Conservation (phyloP, 2,329 filamentous ascomycete genomes). For the Penicillium sp. region DNA sequence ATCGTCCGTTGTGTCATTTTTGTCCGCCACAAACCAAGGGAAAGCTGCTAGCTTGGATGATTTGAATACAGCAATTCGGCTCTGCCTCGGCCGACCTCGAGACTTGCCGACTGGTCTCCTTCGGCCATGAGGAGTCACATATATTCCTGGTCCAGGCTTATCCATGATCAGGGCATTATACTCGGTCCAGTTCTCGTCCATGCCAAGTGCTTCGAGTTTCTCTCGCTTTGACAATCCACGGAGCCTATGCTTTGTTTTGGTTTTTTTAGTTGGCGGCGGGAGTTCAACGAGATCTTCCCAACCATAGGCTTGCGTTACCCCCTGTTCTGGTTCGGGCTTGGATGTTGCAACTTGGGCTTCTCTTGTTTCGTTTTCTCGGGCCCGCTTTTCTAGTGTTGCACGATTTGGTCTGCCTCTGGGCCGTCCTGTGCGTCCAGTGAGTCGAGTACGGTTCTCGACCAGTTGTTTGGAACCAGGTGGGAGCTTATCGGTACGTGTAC, state of each 20-base stretch:
- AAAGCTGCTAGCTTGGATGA: conserved; percentile 32
- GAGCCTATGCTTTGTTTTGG: conserved; percentile 21
- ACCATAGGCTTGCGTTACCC: not conserved
- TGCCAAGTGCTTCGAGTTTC: conserved; percentile 37
- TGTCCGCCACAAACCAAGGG: conserved; percentile 34
- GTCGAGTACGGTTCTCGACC: conserved; percentile 4
- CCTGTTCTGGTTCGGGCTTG: not conserved
- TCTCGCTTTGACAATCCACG: conserved; percentile 38
- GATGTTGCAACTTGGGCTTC: not conserved
- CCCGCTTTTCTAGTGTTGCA: conserved; percentile 8
- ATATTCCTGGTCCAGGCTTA: conserved; percentile 39
- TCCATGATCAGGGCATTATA: conserved; percentile 39
- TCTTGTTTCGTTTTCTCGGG: not conserved
- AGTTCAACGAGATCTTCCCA: conserved; percentile 8
- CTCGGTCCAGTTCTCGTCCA: conserved; percentile 43
- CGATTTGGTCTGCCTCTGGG: conserved; percentile 17
- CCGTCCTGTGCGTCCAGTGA: conserved; percentile 9
- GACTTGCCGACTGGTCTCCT: conserved; percentile 37
- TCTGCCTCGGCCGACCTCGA: conserved; percentile 39
- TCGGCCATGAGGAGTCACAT: conserved; percentile 40
- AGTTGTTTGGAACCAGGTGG: conserved; percentile 10
- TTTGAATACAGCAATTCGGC: conserved; percentile 42
- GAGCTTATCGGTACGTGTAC: conserved; percentile 8
- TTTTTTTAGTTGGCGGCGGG: conserved; percentile 7
- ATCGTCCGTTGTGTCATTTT: conserved; percentile 8